phyloP scores from a whole-genome alignment of 495 filamentous ascomycete species.

The Trichoderma erinaceum region DNA sequence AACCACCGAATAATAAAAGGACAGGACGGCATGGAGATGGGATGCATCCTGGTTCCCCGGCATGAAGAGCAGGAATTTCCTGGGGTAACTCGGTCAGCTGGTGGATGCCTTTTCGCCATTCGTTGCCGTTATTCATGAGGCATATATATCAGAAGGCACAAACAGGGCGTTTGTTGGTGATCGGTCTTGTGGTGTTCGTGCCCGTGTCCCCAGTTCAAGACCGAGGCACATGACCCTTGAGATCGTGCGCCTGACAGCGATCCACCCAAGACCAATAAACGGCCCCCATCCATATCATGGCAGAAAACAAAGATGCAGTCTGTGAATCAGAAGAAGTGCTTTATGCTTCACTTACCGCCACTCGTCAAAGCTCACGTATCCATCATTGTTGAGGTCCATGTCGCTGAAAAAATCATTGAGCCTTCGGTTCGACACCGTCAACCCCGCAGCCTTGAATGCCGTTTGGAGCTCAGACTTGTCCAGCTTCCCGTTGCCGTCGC shows the following conservation, averaged over 20 bases:
- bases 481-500: conserved; percentile 78
- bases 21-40: conserved; percentile 75
- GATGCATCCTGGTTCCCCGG: conserved; percentile 58
- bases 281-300: not conserved
- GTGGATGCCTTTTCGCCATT: not conserved
- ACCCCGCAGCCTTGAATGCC: conserved; percentile 72
- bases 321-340: not conserved
- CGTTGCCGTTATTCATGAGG: not conserved
- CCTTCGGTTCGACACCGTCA: conserved; percentile 69
- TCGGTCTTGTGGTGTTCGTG: not conserved
- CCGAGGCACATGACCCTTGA: conserved; percentile 9
- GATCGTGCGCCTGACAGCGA: conserved; percentile 2
- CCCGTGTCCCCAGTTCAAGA: not conserved
- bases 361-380: conserved; percentile 81
- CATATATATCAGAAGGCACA: not conserved
- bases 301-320: conserved; percentile 16
- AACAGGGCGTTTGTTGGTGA: not conserved
- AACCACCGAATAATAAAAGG: conserved; percentile 86
- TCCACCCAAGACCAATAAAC: not conserved
- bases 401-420: conserved; percentile 81
- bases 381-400: conserved; percentile 86
- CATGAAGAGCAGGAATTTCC: conserved; percentile 93
- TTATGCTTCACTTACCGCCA: conserved; percentile 69
- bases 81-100: conserved; percentile 29
- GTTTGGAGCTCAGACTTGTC: conserved; percentile 74